Percentiles rank a stretch among this genome's conserved stretches.
phyloP scores from a whole-genome alignment of 345 rosid species.

The Eucalyptus globulus region DNA sequence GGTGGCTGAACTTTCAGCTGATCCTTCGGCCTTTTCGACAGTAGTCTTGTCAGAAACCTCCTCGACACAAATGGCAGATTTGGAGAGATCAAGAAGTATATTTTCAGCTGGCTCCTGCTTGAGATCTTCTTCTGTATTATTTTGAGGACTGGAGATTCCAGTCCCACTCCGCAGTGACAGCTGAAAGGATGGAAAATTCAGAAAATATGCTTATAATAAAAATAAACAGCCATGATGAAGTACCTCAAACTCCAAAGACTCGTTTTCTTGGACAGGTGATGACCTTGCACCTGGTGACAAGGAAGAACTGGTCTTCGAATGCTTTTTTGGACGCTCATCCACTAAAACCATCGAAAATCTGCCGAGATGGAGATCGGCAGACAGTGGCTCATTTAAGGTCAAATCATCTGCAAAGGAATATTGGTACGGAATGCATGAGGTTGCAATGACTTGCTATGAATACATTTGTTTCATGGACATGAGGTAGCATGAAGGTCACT shows the following conservation, averaged over 20 bases:
- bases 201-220: background rate
- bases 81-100: constrained; percentile 6
- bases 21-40: background rate
- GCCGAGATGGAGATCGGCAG: background rate
- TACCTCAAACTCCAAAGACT: constrained; percentile 8
- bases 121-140: background rate
- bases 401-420: background rate
- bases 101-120: constrained; percentile 1
- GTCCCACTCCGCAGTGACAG: background rate
- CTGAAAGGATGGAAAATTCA: background rate
- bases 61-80: background rate
- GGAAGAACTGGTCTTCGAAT: background rate
- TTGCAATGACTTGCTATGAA: background rate
- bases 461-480: background rate
- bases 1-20: constrained; percentile 4
- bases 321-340: background rate
- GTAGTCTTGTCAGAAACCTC: constrained; percentile 3
- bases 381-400: background rate
- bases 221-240: background rate
- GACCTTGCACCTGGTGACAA: background rate
- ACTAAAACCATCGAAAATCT: background rate
- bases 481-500: background rate
- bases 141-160: background rate
- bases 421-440: background rate
- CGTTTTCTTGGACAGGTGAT: background rate